These are phyloP conservation scores for Senecio squalidus DNA, from an alignment of 140 eudicot species.

Conservation along the genomic window DNA sequence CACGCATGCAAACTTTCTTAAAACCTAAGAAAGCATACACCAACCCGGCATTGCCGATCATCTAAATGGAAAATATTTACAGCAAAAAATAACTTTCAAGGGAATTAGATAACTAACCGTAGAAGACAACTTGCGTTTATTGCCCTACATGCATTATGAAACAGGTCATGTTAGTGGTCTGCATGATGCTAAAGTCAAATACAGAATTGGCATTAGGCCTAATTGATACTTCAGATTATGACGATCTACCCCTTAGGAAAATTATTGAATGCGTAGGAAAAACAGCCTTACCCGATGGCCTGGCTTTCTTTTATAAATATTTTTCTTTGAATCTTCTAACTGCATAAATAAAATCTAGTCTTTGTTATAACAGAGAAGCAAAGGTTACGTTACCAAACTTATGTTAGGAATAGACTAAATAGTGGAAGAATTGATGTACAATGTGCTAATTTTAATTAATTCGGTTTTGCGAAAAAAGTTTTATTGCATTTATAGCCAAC, in stretches of 20 bases:
- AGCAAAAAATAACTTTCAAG: background rate
- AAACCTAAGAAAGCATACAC: slow-evolving; percentile 31
- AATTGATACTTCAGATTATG: no score
- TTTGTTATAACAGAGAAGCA: slow-evolving; percentile 3
- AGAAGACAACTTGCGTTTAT: slow-evolving; percentile 29
- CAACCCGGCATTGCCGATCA: no score
- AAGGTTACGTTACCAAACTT: no score
- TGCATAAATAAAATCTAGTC: slow-evolving; percentile 25
- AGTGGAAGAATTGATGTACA: slow-evolving; percentile 6
- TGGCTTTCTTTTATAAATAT: slow-evolving; percentile 24
- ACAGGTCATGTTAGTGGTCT: slow-evolving; percentile 15
- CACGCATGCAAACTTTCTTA: slow-evolving; percentile 45
- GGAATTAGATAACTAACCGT: slow-evolving; percentile 32
- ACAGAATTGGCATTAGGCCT: background rate
- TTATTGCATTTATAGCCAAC: no score
- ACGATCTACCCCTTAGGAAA: no score
- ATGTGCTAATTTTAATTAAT: no score
- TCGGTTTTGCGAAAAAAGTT: no score
- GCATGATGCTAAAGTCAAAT: slow-evolving; percentile 1
- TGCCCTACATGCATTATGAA: slow-evolving; percentile 23
- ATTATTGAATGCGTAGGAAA: background rate
- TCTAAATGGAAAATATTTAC: no score
- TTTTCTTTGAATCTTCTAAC: slow-evolving; percentile 37
- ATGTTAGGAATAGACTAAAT: no score
- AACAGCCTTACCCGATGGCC: slow-evolving; percentile 40